These are phyloP conservation scores for Catharanthus roseus DNA, from an alignment of 257 asterid genomes.

Conservation along the genomic window DNA sequence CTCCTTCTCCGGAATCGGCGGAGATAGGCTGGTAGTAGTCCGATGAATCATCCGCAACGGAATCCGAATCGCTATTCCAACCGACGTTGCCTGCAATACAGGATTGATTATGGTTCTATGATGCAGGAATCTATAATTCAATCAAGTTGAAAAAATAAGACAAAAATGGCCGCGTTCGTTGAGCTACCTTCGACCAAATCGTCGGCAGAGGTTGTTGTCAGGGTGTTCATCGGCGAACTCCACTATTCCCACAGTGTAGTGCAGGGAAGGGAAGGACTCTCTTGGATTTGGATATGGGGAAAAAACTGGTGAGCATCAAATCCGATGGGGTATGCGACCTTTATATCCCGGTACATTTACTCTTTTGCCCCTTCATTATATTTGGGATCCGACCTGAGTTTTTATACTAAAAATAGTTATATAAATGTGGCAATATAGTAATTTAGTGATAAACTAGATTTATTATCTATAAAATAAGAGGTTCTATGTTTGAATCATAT, in stretches of 20 bases:
- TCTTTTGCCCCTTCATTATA: no score
- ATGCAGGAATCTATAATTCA: background rate
- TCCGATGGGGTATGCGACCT: no score
- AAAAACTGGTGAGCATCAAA: no score
- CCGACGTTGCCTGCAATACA: conserved; percentile 33
- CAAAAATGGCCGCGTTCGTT: background rate
- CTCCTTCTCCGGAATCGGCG: conserved; percentile 34
- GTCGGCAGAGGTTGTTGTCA: conserved; percentile 5
- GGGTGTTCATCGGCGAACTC: conserved; percentile 12
- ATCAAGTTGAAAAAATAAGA: background rate
- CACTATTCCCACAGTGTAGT: background rate
- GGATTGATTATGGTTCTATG: no score
- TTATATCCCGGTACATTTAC: no score
- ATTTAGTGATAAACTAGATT: no score
- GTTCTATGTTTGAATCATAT: no score
- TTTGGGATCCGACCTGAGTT: no score
- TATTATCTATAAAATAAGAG: no score
- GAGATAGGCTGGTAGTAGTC: conserved; percentile 70
- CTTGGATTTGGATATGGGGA: no score
- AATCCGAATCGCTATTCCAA: conserved; percentile 55
- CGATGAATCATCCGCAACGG: conserved; percentile 47
- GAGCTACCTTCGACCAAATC: conserved; percentile 5
- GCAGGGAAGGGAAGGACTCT: background rate
- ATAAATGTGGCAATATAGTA: no score
- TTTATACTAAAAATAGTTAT: no score